Evolutionary conservation across 169 alveolate species (phyloP).

Genomic region (Hepatocystis sp.): DNA sequence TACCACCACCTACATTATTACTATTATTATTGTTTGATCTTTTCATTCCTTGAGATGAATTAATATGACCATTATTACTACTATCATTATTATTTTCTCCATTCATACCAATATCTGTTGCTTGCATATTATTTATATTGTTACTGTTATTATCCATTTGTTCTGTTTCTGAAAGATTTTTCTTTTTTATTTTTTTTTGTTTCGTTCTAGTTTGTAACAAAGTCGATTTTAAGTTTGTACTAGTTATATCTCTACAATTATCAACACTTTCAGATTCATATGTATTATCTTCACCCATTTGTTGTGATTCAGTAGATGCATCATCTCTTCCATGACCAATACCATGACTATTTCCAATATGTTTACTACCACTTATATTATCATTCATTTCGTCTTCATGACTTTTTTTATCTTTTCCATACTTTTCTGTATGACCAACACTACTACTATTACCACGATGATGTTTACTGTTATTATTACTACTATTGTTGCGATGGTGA

Average conservation of each 20-base stretch:
- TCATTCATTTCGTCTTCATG: constrained; percentile 30
- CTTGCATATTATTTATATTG: too few relatives aligned
- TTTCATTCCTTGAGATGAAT: too few relatives aligned
- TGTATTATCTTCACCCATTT: constrained; percentile 33
- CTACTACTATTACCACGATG: too few relatives aligned
- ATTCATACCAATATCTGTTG: background rate
- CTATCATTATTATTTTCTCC: constrained; percentile 18
- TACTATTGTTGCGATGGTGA: background rate
- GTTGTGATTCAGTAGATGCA: constrained; percentile 9
- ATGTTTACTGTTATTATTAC: background rate
- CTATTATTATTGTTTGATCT: constrained; percentile 6
- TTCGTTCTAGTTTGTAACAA: constrained; percentile 41
- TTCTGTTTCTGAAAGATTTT: constrained; percentile 15
- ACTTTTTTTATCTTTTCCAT: constrained; percentile 15
- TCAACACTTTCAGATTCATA: constrained; percentile 41
- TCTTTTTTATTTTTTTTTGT: constrained; percentile 47
- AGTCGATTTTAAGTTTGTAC: constrained; percentile 64
- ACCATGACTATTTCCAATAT: too few relatives aligned
- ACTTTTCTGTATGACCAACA: too few relatives aligned
- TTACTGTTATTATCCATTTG: constrained; percentile 2
- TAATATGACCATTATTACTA: too few relatives aligned
- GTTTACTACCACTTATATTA: constrained; percentile 6
- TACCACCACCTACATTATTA: constrained; percentile 53
- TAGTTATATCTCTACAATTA: constrained; percentile 65
- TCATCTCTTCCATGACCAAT: too few relatives aligned